These are phyloP conservation scores for Trichoderma gracile DNA, from an alignment of 2,329 filamentous ascomycete genomes.

Conservation along the genomic window DNA sequence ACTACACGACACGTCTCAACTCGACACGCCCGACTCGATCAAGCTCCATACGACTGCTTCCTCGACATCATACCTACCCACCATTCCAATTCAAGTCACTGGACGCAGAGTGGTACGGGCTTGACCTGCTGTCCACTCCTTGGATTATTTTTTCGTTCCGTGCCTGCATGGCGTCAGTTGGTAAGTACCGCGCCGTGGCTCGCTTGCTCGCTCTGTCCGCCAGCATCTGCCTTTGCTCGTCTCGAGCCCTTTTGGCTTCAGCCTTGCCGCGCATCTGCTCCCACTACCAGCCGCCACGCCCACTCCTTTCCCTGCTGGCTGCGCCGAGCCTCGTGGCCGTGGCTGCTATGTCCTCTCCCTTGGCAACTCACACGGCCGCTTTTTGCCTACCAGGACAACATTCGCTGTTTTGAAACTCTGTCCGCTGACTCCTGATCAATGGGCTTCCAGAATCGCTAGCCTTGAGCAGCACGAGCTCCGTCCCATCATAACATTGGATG, in stretches of 20 bases:
- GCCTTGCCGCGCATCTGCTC: not conserved
- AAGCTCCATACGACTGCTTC: not conserved
- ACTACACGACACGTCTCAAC: not conserved
- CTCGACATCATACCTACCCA: not conserved
- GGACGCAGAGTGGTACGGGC: slow-evolving; percentile 11
- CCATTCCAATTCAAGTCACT: not conserved
- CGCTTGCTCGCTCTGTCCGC: slow-evolving; percentile 15
- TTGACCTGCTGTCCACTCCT: not conserved
- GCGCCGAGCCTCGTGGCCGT: not conserved
- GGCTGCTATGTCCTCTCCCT: not conserved
- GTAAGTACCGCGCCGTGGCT: slow-evolving; percentile 22
- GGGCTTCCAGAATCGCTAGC: slow-evolving; percentile 15
- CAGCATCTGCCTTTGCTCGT: slow-evolving; percentile 9
- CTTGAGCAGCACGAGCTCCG: slow-evolving; percentile 27
- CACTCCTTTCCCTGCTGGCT: not conserved
- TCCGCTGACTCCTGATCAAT: not conserved
- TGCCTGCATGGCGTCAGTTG: slow-evolving; percentile 26
- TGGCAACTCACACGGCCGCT: not conserved
- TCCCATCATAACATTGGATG: slow-evolving; percentile 22
- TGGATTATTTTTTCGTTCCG: not conserved
- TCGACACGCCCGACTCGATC: not conserved
- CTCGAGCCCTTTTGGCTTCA: not conserved
- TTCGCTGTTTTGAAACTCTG: not conserved
- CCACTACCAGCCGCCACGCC: not conserved
- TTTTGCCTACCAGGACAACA: not conserved